Evolutionary conservation across 2,329 filamentous ascomycete genomes (phyloP), one percentile per base, ranked within the genome.

Genomic region (Neopestalotiopsis rosae): DNA sequence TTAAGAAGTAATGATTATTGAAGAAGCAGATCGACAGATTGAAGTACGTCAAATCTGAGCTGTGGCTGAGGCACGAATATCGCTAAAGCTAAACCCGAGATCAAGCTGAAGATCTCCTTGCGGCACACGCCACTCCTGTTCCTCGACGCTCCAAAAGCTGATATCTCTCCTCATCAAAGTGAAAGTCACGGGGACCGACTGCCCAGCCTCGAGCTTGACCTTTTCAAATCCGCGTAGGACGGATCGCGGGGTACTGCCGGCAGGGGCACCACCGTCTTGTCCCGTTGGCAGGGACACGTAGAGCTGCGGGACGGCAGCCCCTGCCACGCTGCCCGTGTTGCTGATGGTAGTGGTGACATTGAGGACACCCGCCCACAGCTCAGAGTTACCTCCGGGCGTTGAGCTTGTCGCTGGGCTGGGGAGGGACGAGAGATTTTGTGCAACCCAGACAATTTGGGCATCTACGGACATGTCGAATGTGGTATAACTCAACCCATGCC

Each of bases 161-260:
- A 24, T 20, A 20, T 52, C 45, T 20, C 45, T 24, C 45, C 45
- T 52, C 45, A 20, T 20, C 17, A 52, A 17, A 4, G 14, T n/a
- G 10, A 52, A 52, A 1, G 45, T 52, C 2, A 52, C 45, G 3
- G 45, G n/a, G 3, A 24, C 6, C 1, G 45, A 52, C 5, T 3
- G 17, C 3, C 45, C 45, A 2, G 4, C 76, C 75, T 69, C n/a
- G 5, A 52, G 45, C 17, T 24, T 1, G n/a, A 52, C n/a, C 6
- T 52, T 52, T 52, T 52, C 45, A 52, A 52, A 52, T 2, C 45
- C n/a, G 6, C 45, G 45, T 14, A 52, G 17, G 7, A 52, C 45
- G 7, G 45, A 52, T 1, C 45, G 45, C 17, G 45, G 45, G 6
- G 45, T 52, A 4, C 24, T 28, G 7, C 45, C 45, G 3, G 14